phyloP scores from a whole-genome alignment of 129 eudicot genomes.

The sunflower (Helianthus annuus) region DNA sequence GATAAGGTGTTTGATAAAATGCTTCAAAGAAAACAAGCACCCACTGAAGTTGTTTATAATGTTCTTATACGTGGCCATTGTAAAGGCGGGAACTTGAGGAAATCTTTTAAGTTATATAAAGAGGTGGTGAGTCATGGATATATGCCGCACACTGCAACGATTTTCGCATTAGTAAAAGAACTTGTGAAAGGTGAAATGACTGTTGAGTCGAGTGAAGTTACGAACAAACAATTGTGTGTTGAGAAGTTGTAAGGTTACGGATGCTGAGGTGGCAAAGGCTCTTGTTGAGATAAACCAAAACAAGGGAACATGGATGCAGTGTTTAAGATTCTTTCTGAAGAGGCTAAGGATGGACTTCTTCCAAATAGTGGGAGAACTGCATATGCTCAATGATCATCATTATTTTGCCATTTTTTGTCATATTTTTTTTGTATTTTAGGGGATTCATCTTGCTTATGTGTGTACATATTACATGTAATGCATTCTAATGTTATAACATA shows the following conservation, averaged over 20 bases:
- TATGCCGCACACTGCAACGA: slow-evolving; percentile 73
- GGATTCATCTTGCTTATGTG: slow-evolving; percentile 8
- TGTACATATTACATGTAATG: slow-evolving; percentile 28
- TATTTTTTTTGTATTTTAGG: not conserved
- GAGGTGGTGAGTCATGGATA: slow-evolving; percentile 65
- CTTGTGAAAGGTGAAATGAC: slow-evolving; percentile 62
- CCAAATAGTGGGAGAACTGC: slow-evolving; percentile 72
- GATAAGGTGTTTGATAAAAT: slow-evolving; percentile 74
- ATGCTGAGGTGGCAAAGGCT: slow-evolving; percentile 85
- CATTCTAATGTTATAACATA: slow-evolving; percentile 10
- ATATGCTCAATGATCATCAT: slow-evolving; percentile 37
- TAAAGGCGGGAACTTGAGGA: slow-evolving; percentile 72
- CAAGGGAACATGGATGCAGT: slow-evolving; percentile 92
- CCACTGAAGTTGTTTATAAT: slow-evolving; percentile 66
- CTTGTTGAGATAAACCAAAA: slow-evolving; percentile 79
- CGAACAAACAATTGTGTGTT: slow-evolving; percentile 41
- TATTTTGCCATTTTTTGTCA: slow-evolving; percentile 1
- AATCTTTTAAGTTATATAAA: slow-evolving; percentile 64
- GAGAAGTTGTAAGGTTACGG: slow-evolving; percentile 69
- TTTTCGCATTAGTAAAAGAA: slow-evolving; percentile 70
- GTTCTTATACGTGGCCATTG: slow-evolving; percentile 82
- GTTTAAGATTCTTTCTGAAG: slow-evolving; percentile 65
- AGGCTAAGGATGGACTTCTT: slow-evolving; percentile 94
- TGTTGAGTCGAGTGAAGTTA: slow-evolving; percentile 58
- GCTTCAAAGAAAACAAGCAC: slow-evolving; percentile 47